Base-by-base conservation (phyloP, 164 flowering plant genomes). In the Sedum album region DNA sequence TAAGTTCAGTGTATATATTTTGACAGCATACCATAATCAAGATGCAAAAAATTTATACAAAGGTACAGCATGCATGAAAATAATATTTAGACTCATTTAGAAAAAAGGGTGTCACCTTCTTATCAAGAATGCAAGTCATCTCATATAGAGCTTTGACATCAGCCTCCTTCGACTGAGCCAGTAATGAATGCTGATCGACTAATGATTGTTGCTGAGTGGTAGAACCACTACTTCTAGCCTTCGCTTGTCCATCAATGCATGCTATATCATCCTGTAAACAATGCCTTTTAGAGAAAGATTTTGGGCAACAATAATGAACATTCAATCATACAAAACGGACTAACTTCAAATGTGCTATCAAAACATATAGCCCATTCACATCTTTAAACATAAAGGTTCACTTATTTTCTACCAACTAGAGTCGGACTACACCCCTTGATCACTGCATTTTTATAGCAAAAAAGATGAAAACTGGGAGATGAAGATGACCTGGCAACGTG, bases 201-300 rank as follows among this genome's bases (percentile, higher is more conserved):
- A 39, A 26, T 57, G 65, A 25, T 14, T 69, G 74, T 53, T 70
- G 76, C 36, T 71, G 61, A 60, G 60, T 63, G 61, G 30, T 60
- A 57, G 42, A 15, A 15, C 55, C 73, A 53, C 53, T 26, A 35
- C 67, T 36, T 20, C 67, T 70, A 41, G 49, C 65, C 46, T 77
- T 75, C 15, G 73, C 51, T 72, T 68, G 81, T 8, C 69, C 65
- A 68, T 76, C 69, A 39, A 77, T 71, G 74, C 73, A 75, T 71
- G 78, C 60, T 42, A 75, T 66, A 69, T 67, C 81, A 26, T 71
- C 81, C 91, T 86, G 78, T 11, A 20, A 31, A 74, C 70, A 66
- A 49, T 17, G 30, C 65, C 26, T 23, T 62, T 39, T 41, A 8
- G 78, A 84, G 60, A 73, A 76, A 5, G 28, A 57, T 21, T 14